Conservation (phyloP, 371 early-diverging fungal genomes). For the Antonospora locustae region DNA sequence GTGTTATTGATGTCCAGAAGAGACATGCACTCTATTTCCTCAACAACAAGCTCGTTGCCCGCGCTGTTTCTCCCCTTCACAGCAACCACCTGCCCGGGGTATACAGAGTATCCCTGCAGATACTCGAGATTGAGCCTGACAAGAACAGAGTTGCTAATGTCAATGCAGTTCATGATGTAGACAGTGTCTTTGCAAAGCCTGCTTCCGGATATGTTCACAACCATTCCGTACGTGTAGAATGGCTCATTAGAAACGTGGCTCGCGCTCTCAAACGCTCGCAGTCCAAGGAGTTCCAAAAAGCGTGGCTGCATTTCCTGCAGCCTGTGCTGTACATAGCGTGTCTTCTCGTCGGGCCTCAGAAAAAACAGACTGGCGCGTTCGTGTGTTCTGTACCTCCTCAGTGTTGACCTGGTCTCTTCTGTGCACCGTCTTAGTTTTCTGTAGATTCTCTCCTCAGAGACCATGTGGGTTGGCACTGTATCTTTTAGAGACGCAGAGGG, state of each 20-base stretch:
- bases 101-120: conserved; percentile 29
- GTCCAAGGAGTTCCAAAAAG: conserved; percentile 24
- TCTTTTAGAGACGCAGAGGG: no score
- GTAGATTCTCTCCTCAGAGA: no score
- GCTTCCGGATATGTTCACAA: conserved; percentile 9
- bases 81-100: conserved; percentile 38
- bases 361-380: conserved; percentile 21
- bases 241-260: conserved; percentile 4
- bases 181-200: conserved; percentile 6
- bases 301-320: conserved; percentile 8
- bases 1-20: conserved; percentile 10
- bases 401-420: background rate
- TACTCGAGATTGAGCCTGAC: conserved; percentile 27
- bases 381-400: no score
- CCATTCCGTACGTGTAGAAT: conserved; percentile 30
- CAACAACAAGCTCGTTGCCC: conserved; percentile 34
- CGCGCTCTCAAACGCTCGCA: conserved; percentile 20
- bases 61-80: conserved; percentile 33
- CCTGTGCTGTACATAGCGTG: conserved; percentile 19
- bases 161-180: conserved; percentile 15
- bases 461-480: no score
- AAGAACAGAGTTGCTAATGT: conserved; percentile 20
- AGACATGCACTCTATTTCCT: conserved; percentile 19
- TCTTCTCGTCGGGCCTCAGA: conserved; percentile 20
- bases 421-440: background rate